phyloP scores from a whole-genome alignment of 2,329 filamentous ascomycete genomes.

The Fusarium sp. region DNA sequence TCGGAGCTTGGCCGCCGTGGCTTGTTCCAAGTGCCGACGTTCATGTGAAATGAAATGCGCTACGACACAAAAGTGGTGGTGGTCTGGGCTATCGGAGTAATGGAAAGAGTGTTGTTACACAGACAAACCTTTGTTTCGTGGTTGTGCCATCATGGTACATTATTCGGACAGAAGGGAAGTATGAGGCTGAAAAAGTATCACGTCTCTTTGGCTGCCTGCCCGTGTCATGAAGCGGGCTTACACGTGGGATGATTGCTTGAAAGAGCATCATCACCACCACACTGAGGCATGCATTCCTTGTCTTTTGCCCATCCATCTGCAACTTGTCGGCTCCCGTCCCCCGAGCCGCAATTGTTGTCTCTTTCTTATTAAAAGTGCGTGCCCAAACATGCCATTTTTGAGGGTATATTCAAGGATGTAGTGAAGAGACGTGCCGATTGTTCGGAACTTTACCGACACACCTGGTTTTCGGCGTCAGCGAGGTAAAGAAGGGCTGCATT shows the following conservation, averaged over 20 bases:
- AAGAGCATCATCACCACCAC: not conserved
- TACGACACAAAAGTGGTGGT: not conserved
- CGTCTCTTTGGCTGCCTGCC: no score
- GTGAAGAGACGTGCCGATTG: not conserved
- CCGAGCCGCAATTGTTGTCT: not conserved
- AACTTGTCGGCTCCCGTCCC: constrained; percentile 5
- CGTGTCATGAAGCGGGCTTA: no score
- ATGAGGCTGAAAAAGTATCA: not conserved
- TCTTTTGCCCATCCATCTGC: not conserved
- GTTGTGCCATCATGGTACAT: not conserved
- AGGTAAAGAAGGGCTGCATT: not conserved
- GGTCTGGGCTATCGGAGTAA: constrained; percentile 10
- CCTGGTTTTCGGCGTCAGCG: not conserved
- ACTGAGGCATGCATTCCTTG: constrained; percentile 4
- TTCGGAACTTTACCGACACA: constrained; percentile 24
- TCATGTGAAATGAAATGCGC: constrained; percentile 10
- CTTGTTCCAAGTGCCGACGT: constrained; percentile 12
- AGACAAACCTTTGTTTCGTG: not conserved
- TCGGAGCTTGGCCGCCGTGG: constrained; percentile 4
- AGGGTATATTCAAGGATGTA: not conserved
- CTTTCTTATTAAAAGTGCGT: not conserved
- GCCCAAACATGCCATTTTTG: not conserved
- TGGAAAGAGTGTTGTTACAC: constrained; percentile 10
- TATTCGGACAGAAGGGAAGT: constrained; percentile 13
- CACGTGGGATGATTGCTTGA: not conserved